Evolutionary conservation across 306 rosid species (phyloP).

Genomic region (Lotus japonicus): DNA sequence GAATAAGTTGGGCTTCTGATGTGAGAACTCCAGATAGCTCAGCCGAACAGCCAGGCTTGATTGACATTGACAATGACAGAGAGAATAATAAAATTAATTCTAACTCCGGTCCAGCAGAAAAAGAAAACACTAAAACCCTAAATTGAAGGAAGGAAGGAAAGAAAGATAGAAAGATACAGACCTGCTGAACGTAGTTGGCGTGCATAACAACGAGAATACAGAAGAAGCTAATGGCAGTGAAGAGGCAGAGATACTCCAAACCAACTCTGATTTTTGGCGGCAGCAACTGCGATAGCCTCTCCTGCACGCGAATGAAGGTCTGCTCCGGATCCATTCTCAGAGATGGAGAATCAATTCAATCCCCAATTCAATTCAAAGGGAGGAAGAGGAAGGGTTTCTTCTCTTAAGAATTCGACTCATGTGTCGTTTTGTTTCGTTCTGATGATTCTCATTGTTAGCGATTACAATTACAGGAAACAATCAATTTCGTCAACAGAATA

Average conservation of each 20-base stretch:
- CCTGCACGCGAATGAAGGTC: slow-evolving; percentile 91
- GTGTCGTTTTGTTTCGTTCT: too few species aligned
- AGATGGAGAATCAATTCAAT: too few species aligned
- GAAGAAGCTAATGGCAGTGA: slow-evolving; percentile 78
- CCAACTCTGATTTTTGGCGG: slow-evolving; percentile 83
- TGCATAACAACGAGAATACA: slow-evolving; percentile 97
- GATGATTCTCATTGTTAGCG: too few species aligned
- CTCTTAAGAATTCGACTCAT: too few species aligned
- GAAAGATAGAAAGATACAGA: too few species aligned
- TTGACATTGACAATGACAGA: slow-evolving; percentile 30
- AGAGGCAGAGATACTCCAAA: slow-evolving; percentile 75
- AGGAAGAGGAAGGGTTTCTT: too few species aligned
- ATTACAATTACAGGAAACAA: too few species aligned
- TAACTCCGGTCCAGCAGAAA: too few species aligned
- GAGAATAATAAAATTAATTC: neutral
- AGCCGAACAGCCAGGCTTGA: slow-evolving; percentile 97
- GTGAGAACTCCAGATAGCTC: slow-evolving; percentile 69
- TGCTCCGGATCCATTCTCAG: slow-evolving; percentile 99
- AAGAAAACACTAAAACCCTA: too few species aligned
- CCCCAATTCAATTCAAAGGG: too few species aligned
- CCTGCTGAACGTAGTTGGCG: slow-evolving; percentile 99
- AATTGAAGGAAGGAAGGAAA: too few species aligned
- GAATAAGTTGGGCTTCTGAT: slow-evolving; percentile 78
- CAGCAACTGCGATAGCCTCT: slow-evolving; percentile 87
- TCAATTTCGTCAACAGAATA: too few species aligned